A percentile compares a stretch with the other conserved stretches of the same genome.
Evolutionary conservation across 1,139 yeast genomes (phyloP).

Genomic region (Saccharomycopsis phalli): DNA sequence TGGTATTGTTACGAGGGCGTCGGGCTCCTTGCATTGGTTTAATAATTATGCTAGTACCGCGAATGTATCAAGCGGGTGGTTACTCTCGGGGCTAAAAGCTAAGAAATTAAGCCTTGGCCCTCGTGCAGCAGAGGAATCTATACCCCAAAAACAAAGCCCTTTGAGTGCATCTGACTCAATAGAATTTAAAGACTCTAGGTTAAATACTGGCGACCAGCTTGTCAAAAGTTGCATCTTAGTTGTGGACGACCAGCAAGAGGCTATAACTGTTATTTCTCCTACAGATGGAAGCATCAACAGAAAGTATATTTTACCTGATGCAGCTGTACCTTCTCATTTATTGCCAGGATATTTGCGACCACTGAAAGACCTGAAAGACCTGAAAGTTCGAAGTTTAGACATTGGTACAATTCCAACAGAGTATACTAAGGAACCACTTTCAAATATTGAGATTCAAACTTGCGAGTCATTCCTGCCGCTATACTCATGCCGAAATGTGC

Average conservation of each 20-base stretch:
- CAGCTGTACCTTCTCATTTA: slow-evolving; percentile 23
- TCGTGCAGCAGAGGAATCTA: slow-evolving; percentile 4
- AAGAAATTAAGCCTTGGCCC: slow-evolving; percentile 20
- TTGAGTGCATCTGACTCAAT: too few relatives aligned
- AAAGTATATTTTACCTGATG: slow-evolving; percentile 38
- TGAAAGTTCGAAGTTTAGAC: background rate
- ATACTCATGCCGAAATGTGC: slow-evolving; percentile 33
- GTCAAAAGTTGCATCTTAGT: slow-evolving; percentile 22
- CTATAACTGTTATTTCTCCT: slow-evolving; percentile 36
- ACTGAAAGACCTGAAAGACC: slow-evolving; percentile 16
- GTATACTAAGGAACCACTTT: slow-evolving; percentile 40
- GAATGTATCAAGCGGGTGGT: slow-evolving; percentile 25
- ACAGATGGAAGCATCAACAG: slow-evolving; percentile 37
- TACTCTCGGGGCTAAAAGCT: slow-evolving; percentile 27
- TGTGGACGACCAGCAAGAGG: slow-evolving; percentile 27
- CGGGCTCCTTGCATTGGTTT: slow-evolving; percentile 63
- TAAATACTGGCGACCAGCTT: slow-evolving; percentile 18
- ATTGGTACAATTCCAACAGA: too few relatives aligned
- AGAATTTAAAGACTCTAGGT: background rate
- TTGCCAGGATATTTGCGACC: slow-evolving; percentile 23
- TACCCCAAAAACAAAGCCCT: too few relatives aligned
- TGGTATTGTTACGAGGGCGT: slow-evolving; percentile 45
- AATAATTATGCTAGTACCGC: slow-evolving; percentile 20
- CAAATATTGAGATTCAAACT: slow-evolving; percentile 60
- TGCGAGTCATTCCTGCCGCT: slow-evolving; percentile 47